Evolutionary conservation across 305 asterid species (phyloP).

Genomic region (Fraxinus nigra): DNA sequence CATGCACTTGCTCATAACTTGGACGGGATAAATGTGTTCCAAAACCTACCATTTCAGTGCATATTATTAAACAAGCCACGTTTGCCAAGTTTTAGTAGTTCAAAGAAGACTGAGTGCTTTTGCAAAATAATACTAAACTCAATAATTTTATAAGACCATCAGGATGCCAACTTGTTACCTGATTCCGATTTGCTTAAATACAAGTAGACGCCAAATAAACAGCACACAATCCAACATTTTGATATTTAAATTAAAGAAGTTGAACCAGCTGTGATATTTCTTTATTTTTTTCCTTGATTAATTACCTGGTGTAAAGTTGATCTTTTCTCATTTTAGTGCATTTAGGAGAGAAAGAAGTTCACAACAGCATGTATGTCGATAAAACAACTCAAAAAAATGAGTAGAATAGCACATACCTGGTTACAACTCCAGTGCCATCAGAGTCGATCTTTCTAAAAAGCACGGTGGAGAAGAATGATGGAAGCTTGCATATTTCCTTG

Average conservation of each 20-base stretch:
- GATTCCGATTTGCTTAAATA: not conserved
- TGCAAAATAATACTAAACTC: not conserved
- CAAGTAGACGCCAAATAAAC: conserved; percentile 1
- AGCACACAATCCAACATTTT: not conserved
- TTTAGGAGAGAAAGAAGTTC: not conserved
- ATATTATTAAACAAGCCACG: not conserved
- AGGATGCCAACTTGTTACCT: not conserved
- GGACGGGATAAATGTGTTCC: not conserved
- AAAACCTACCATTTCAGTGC: not conserved
- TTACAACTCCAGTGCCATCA: conserved; percentile 64
- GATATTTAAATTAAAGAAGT: not conserved
- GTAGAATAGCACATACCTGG: conserved; percentile 51
- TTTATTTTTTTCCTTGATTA: not conserved
- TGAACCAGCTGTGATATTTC: not conserved
- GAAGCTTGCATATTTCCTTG: conserved; percentile 97
- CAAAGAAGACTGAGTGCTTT: not conserved
- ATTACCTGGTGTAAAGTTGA: conserved; percentile 11
- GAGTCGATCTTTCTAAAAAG: conserved; percentile 83
- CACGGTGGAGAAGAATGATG: conserved; percentile 86
- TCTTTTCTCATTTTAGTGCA: conserved; percentile 14
- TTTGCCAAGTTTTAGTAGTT: not conserved
- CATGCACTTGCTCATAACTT: not conserved
- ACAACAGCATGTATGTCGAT: not conserved
- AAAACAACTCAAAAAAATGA: not conserved
- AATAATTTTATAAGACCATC: not conserved